These are phyloP conservation scores for Meyerozyma sp. DNA, from an alignment of 1,139 yeast species.

Conservation along the genomic window DNA sequence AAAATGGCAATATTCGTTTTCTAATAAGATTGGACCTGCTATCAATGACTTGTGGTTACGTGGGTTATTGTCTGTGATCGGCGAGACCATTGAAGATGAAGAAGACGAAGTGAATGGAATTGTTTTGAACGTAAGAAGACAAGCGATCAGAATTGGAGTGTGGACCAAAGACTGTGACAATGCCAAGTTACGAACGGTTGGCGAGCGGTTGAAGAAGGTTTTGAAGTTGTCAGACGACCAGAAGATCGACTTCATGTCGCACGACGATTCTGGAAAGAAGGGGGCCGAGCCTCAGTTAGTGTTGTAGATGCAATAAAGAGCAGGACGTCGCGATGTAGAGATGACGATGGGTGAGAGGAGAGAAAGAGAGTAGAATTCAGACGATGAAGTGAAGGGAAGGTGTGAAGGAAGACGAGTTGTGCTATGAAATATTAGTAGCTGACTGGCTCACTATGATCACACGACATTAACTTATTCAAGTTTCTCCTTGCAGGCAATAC, in stretches of 20 bases:
- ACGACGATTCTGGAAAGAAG: slow-evolving; percentile 46
- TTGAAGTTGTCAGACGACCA: slow-evolving; percentile 65
- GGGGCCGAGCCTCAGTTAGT: slow-evolving; percentile 39
- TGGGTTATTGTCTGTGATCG: slow-evolving; percentile 85
- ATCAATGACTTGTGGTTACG: slow-evolving; percentile 93
- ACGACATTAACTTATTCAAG: too few species aligned
- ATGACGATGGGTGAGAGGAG: background rate
- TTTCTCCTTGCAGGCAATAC: too few species aligned
- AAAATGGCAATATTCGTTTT: slow-evolving; percentile 75
- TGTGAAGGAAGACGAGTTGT: too few species aligned
- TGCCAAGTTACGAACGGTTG: slow-evolving; percentile 60
- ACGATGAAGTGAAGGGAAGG: too few species aligned
- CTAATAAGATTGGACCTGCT: slow-evolving; percentile 57
- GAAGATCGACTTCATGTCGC: slow-evolving; percentile 72
- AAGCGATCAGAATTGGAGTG: slow-evolving; percentile 78
- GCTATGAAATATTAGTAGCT: too few species aligned
- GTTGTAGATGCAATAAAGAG: slow-evolving; percentile 16
- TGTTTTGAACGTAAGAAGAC: slow-evolving; percentile 82
- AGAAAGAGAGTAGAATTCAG: background rate
- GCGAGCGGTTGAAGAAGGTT: slow-evolving; percentile 79
- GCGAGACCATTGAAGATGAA: slow-evolving; percentile 90
- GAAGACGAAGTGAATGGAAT: slow-evolving; percentile 93
- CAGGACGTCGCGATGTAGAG: background rate
- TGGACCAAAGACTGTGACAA: slow-evolving; percentile 88
- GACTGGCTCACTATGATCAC: too few species aligned